Base-by-base conservation (phyloP, 352 stramenopile genomes). In the Aphanomyces astaci region DNA sequence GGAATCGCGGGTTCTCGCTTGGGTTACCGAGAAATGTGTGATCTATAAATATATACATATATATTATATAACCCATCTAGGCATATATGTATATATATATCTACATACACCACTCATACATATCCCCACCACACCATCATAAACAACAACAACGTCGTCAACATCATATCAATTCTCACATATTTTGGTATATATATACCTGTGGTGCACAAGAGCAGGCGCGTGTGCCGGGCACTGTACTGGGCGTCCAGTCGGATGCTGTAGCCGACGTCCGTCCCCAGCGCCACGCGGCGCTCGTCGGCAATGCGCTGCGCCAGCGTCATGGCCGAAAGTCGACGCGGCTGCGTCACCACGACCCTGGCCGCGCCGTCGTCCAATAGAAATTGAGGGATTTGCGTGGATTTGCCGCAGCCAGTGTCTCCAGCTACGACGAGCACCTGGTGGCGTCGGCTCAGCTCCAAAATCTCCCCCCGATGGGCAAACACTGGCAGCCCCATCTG, bases 161-260 rank as follows among this genome's bases (percentile, higher is more conserved):
- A n/a, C n/a, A n/a, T n/a, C n/a, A n/a, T n/a, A n/a, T n/a, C n/a
- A n/a, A n/a, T n/a, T n/a, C n/a, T n/a, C n/a, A n/a, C n/a, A n/a
- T n/a, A n/a, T n/a, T n/a, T n/a, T n/a, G n/a, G n/a, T n/a, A n/a
- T n/a, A n/a, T n/a, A n/a, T n/a, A n/a, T n/a, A 48, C 92, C 97
- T 3, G 96, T 99, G n/a, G 97, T 99, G 72, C 92, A 98, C 75
- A 99, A 99, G 30, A 99, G 86, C 9, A 99, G 79, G 25, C 96
- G 87, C 36, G 95, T 98, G 39, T 86, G 75, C 28, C 87, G 62
- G 5, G 79, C 70, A 52, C 88, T 84, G 60, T 84, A 84, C 15
- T 79, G 83, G 45, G 79, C 85, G 72, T 98, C 94, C 27, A 98
- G 87, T 0, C 94, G 85, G 52, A 98, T 96, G 0, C 86, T 82